A percentile compares a stretch with the other conserved stretches of the same genome.
Evolutionary conservation across 2,329 filamentous ascomycete genomes (phyloP).

Genomic region (Xylaria polymorpha): DNA sequence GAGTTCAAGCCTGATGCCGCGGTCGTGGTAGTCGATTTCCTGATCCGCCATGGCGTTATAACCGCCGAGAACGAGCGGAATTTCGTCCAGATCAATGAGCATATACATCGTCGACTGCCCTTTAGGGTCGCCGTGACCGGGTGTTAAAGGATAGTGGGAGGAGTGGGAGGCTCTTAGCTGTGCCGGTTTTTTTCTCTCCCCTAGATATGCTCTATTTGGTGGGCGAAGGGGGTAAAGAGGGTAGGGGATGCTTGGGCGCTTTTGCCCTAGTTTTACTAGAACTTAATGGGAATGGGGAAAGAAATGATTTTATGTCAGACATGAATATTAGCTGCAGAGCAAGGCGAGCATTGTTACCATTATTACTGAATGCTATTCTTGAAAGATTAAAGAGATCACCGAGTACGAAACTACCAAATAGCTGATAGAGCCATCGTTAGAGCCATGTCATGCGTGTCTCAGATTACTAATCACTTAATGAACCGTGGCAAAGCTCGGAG

Average conservation of each 20-base stretch:
- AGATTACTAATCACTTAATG: background rate
- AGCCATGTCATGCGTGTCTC: background rate
- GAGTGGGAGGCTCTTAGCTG: background rate
- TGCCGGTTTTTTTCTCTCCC: background rate
- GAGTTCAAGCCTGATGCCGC: constrained; percentile 91
- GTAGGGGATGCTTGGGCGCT: constrained; percentile 6
- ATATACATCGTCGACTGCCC: constrained; percentile 59
- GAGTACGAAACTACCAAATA: background rate
- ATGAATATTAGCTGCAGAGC: constrained; percentile 3
- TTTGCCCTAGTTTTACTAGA: constrained; percentile 7
- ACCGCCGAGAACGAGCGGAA: constrained; percentile 77
- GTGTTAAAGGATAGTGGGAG: background rate
- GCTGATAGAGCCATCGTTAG: background rate
- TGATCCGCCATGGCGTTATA: constrained; percentile 79
- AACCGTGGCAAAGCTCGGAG: background rate
- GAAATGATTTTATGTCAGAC: background rate
- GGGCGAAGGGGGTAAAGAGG: background rate
- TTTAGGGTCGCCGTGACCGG: constrained; percentile 40
- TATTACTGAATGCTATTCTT: constrained; percentile 7
- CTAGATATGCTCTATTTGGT: background rate
- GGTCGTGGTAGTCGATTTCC: constrained; percentile 82
- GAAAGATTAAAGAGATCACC: background rate
- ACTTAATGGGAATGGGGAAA: background rate
- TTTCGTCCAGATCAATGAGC: constrained; percentile 73
- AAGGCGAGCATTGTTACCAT: background rate